Conservation (phyloP, 768 basidiomycete species). For the Lactarius akahatsu region DNA sequence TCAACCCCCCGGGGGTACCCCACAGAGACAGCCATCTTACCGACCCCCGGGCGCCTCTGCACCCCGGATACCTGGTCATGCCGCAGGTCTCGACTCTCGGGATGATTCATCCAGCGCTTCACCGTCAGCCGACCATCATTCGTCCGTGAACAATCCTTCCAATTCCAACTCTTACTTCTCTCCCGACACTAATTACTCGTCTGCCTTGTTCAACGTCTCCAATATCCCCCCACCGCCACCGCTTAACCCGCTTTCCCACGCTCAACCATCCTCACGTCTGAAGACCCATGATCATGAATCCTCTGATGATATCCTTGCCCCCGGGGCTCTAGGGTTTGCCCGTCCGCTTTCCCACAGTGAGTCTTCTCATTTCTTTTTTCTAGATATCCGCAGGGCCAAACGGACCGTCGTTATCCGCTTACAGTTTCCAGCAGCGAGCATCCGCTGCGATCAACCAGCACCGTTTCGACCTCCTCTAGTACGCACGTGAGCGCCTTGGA, state of each 20-base stretch:
- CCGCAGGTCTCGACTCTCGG: slow-evolving; percentile 7
- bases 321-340: slow-evolving; percentile 20
- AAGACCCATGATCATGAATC: slow-evolving; percentile 16
- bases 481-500: slow-evolving; percentile 16
- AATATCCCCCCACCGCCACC: slow-evolving; percentile 22
- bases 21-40: slow-evolving; percentile 28
- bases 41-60: slow-evolving; percentile 35
- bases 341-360: slow-evolving; percentile 27
- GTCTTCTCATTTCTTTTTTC: slow-evolving; percentile 16
- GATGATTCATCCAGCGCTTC: slow-evolving; percentile 19
- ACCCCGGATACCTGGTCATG: slow-evolving; percentile 33
- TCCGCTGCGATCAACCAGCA: slow-evolving; percentile 22
- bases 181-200: slow-evolving; percentile 7
- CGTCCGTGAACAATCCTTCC: neutral
- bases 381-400: slow-evolving; percentile 9
- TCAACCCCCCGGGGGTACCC: slow-evolving; percentile 11
- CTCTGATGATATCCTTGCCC: slow-evolving; percentile 28
- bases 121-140: slow-evolving; percentile 15
- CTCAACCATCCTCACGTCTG: neutral
- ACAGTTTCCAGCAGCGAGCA: slow-evolving; percentile 23
- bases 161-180: slow-evolving; percentile 14
- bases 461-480: slow-evolving; percentile 25
- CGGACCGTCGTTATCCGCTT: neutral
- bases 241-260: slow-evolving; percentile 11
- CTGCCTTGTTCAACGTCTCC: neutral